These are phyloP conservation scores for Verticillium albo-atrum DNA, from an alignment of 2,329 filamentous ascomycete genomes.

Conservation along the genomic window DNA sequence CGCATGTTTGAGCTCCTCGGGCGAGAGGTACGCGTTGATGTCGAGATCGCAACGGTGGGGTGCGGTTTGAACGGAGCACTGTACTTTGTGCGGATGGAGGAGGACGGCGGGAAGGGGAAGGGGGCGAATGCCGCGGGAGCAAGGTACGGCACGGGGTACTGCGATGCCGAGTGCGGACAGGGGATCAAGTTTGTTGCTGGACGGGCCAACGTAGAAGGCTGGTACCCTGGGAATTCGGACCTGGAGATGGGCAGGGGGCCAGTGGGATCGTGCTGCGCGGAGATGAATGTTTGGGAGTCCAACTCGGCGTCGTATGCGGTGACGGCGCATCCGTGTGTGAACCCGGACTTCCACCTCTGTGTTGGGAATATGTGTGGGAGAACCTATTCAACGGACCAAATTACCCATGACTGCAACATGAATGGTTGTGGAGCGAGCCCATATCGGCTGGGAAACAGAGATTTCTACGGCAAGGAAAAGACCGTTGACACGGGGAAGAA, in stretches of 20 bases:
- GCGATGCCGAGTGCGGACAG: constrained; percentile 39
- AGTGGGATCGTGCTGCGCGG: constrained; percentile 49
- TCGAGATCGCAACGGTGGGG: constrained; percentile 57
- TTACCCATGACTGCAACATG: constrained; percentile 48
- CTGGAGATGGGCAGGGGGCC: constrained; percentile 42
- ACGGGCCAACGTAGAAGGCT: constrained; percentile 34
- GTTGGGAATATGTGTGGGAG: constrained; percentile 12
- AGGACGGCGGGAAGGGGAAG: constrained; percentile 39
- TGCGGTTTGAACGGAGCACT: constrained; percentile 65
- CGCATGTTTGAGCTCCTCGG: constrained; percentile 56
- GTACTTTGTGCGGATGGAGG: constrained; percentile 54
- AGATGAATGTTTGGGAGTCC: constrained; percentile 55
- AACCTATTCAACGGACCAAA: background rate
- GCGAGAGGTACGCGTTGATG: constrained; percentile 63
- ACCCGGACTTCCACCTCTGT: constrained; percentile 9
- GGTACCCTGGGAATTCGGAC: constrained; percentile 44
- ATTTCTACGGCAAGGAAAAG: constrained; percentile 55
- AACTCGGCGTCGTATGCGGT: background rate
- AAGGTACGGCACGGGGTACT: constrained; percentile 52
- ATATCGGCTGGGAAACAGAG: constrained; percentile 54
- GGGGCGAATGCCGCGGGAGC: constrained; percentile 40
- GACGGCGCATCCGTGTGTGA: background rate
- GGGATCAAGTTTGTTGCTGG: constrained; percentile 44
- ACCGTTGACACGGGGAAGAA: constrained; percentile 52
- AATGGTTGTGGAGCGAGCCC: constrained; percentile 63